Conservation (phyloP, 768 basidiomycete species). For the Multifurca ochricompacta region DNA sequence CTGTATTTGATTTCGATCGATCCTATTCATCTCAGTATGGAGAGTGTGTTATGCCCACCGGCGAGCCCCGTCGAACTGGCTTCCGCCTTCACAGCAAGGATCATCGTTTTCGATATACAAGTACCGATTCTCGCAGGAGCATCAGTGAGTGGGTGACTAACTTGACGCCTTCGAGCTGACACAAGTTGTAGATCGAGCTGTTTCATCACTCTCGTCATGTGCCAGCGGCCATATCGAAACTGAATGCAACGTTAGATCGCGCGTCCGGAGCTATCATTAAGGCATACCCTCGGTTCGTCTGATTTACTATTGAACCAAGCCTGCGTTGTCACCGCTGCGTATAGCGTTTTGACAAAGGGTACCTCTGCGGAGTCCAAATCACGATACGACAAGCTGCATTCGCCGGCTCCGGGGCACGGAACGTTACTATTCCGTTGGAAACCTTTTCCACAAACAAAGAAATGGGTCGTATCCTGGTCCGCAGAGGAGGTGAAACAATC, state of each 20-base stretch:
- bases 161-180: background rate
- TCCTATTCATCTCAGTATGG: slow-evolving; percentile 76
- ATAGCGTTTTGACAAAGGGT: slow-evolving; percentile 73
- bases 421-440: slow-evolving; percentile 74
- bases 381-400: slow-evolving; percentile 52
- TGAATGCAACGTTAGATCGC: slow-evolving; percentile 75
- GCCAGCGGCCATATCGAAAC: slow-evolving; percentile 78
- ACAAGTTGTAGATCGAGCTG: slow-evolving; percentile 56
- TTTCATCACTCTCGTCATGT: slow-evolving; percentile 93
- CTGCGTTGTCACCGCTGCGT: background rate
- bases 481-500: slow-evolving; percentile 89
- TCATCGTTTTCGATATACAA: slow-evolving; percentile 90
- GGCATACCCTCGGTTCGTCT: slow-evolving; percentile 66
- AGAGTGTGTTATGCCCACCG: slow-evolving; percentile 80
- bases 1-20: slow-evolving; percentile 80
- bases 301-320: slow-evolving; percentile 7
- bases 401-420: slow-evolving; percentile 37
- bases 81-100: slow-evolving; percentile 70
- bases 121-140: slow-evolving; percentile 84
- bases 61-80: slow-evolving; percentile 67
- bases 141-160: slow-evolving; percentile 43
- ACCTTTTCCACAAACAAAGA: slow-evolving; percentile 85
- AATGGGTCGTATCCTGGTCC: slow-evolving; percentile 87
- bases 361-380: slow-evolving; percentile 83
- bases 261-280: slow-evolving; percentile 65